Evolutionary conservation across 179 eudicot genomes (phyloP).

Genomic region (Actinidia chinensis): DNA sequence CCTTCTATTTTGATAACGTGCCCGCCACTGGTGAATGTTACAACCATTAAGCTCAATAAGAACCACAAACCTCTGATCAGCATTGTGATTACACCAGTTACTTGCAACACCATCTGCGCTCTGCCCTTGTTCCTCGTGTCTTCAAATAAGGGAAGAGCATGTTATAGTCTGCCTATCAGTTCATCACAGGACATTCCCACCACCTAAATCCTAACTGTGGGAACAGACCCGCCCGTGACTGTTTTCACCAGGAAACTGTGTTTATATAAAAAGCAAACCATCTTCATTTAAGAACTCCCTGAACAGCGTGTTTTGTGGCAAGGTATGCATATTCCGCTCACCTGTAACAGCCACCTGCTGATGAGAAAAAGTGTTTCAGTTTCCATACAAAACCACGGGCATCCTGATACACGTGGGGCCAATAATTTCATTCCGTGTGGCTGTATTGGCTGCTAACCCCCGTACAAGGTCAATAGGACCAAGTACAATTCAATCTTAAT

Average conservation of each 20-base stretch:
- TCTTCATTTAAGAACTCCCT: constrained; percentile 61
- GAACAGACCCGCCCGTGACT: constrained; percentile 48
- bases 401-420: constrained; percentile 63
- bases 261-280: constrained; percentile 59
- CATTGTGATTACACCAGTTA: constrained; percentile 66
- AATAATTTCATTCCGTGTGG: constrained; percentile 66
- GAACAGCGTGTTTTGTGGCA: constrained; percentile 76
- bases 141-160: constrained; percentile 89
- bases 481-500: constrained; percentile 47
- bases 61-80: constrained; percentile 80
- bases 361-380: constrained; percentile 86
- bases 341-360: constrained; percentile 98
- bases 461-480: constrained; percentile 66
- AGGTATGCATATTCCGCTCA: constrained; percentile 52
- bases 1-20: constrained; percentile 34
- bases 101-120: constrained; percentile 63
- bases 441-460: constrained; percentile 77
- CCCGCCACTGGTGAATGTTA: constrained; percentile 34
- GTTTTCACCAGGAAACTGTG: constrained; percentile 75
- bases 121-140: constrained; percentile 85
- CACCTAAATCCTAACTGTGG: constrained; percentile 72
- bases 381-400: constrained; percentile 96
- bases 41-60: constrained; percentile 65
- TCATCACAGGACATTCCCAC: constrained; percentile 99
- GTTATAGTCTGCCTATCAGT: constrained; percentile 97